Evolutionary conservation across 495 filamentous ascomycete genomes (phyloP), one percentile per base, ranked within the genome.

Genomic region (Bacidia rubella): DNA sequence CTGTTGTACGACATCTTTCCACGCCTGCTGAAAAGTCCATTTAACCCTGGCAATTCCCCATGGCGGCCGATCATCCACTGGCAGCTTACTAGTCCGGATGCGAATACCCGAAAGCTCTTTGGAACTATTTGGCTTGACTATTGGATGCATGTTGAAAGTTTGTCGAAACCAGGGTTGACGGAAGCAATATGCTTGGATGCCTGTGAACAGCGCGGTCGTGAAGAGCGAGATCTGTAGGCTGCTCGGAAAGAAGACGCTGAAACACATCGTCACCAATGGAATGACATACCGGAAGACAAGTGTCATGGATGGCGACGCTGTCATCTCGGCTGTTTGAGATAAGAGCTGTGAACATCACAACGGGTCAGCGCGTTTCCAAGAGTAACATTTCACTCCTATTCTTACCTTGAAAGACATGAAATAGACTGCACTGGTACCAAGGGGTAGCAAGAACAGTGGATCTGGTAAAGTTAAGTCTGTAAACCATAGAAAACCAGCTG

Each of bases 401-500:
- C 76, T 39, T 72, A 87, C 82, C 67, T 67, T 73, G 26, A 86
- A 64, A 48, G 78, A 70, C 10, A 68, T 44, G 52, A 77, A 74
- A 58, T 85, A 70, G 10, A 73, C 46, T 1, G 57, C 52, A 2
- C 74, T 70, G 2, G 77, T 70, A 1, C 65, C 20, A 5, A 78
- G 22, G 0, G 92, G 92, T n/a, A 97, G 63, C 32, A 90, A 66
- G 54, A 70, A 86, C 45, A 69, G 77, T 0, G 93, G 90, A 65
- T 99, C 92, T 1, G 76, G 50, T 11, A 84, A 62, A 0, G 90
- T 85, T 51, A 99, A 67, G 60, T 99, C 83, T 3, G 66, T 66
- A 57, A 97, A 76, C 93, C 93, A 97, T 11, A 75, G 65, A 5
- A 80, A 53, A 2, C 85, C 80, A 26, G 84, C 88, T 9, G 65